Percentiles rank a stretch among this genome's conserved stretches.
Conservation (phyloP, 148 eudicot species). For the Nepenthes mirabilis region DNA sequence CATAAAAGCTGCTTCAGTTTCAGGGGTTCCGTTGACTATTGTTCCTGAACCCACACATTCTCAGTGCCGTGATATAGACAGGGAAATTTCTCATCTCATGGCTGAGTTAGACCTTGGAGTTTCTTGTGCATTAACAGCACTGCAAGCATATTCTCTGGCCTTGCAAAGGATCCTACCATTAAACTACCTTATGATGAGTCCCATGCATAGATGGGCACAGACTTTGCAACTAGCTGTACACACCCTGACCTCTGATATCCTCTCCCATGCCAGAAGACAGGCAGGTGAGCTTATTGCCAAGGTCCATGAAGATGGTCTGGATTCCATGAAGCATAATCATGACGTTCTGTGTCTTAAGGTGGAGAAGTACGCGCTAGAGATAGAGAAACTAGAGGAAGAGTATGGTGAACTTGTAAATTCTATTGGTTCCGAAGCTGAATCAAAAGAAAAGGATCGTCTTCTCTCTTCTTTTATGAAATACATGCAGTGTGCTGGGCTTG, state of each 20-base stretch:
- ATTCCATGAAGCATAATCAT: conserved; percentile 32
- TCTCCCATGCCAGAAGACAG: conserved; percentile 59
- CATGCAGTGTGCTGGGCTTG: conserved; percentile 45
- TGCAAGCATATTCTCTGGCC: conserved; percentile 77
- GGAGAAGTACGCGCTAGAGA: conserved; percentile 66
- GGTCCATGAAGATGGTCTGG: conserved; percentile 32
- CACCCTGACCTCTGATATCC: conserved; percentile 54
- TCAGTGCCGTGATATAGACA: conserved; percentile 84
- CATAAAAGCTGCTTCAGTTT: conserved; percentile 66
- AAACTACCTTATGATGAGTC: conserved; percentile 91
- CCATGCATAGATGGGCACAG: conserved; percentile 87
- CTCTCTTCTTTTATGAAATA: conserved; percentile 53
- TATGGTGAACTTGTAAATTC: conserved; percentile 58
- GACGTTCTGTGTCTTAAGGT: conserved; percentile 55
- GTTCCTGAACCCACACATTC: conserved; percentile 99
- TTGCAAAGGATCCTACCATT: conserved; percentile 76
- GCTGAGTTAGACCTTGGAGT: conserved; percentile 69
- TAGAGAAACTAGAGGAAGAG: conserved; percentile 67
- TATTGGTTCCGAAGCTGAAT: conserved; percentile 58
- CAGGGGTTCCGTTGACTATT: conserved; percentile 84
- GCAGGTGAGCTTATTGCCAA: conserved; percentile 65
- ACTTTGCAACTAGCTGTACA: conserved; percentile 53
- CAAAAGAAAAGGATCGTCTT: conserved; percentile 55
- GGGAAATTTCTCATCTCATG: conserved; percentile 63
- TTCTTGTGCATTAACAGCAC: conserved; percentile 52